phyloP scores from a whole-genome alignment of 192 early-diverging fungal genomes.

The Backusella sp. region DNA sequence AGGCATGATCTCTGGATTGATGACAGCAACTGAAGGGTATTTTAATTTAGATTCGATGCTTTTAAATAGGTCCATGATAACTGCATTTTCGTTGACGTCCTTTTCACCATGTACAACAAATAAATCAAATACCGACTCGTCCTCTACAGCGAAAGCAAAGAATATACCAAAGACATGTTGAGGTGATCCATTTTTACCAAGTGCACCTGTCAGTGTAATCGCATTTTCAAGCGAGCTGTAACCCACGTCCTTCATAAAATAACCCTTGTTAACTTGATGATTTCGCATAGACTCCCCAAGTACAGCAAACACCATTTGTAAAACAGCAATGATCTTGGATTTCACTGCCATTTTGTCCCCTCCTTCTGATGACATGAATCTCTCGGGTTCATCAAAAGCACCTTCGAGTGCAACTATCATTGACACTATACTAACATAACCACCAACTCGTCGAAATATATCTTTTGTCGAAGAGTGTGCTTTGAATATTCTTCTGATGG shows the following conservation, averaged over 20 bases:
- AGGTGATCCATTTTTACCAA: slow-evolving; percentile 35
- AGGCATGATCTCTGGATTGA: slow-evolving; percentile 36
- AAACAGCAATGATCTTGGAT: slow-evolving; percentile 39
- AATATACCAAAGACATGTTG: slow-evolving; percentile 55
- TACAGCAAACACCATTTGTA: slow-evolving; percentile 47
- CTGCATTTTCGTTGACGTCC: not conserved
- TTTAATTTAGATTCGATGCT: slow-evolving; percentile 21
- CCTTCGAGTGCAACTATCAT: slow-evolving; percentile 54
- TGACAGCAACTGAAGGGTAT: slow-evolving; percentile 7
- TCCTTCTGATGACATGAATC: not conserved
- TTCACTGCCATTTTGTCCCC: slow-evolving; percentile 17
- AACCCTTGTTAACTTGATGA: slow-evolving; percentile 45
- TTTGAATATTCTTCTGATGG: slow-evolving; percentile 48
- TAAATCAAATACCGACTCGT: slow-evolving; percentile 41
- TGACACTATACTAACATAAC: slow-evolving; percentile 60
- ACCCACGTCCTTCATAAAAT: slow-evolving; percentile 53
- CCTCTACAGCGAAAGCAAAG: slow-evolving; percentile 55
- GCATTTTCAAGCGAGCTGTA: slow-evolving; percentile 57
- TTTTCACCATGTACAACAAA: slow-evolving; percentile 37
- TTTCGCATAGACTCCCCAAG: slow-evolving; percentile 54
- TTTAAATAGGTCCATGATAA: not conserved
- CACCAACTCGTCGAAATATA: slow-evolving; percentile 57
- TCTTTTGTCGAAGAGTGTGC: slow-evolving; percentile 48
- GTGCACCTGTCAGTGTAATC: slow-evolving; percentile 50
- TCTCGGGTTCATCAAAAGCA: slow-evolving; percentile 34